Percentiles rank a stretch among this genome's conserved stretches.
These are phyloP conservation scores for Thyridium curvatum DNA, from an alignment of 2,329 filamentous ascomycete species.

Conservation along the genomic window DNA sequence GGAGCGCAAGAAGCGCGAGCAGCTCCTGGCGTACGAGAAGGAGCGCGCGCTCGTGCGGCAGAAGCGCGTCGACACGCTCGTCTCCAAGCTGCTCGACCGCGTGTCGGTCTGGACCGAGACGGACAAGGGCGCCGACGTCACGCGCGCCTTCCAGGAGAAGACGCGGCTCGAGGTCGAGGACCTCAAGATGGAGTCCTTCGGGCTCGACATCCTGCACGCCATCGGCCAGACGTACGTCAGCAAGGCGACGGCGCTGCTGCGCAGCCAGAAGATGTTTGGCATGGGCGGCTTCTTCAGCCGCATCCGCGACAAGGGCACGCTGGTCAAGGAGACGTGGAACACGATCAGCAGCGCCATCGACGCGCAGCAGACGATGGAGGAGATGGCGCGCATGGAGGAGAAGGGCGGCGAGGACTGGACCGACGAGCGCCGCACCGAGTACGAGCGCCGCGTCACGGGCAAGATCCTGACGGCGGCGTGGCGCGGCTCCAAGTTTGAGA, in stretches of 20 bases:
- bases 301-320: constrained; percentile 91
- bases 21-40: constrained; percentile 79
- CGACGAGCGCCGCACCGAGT: constrained; percentile 92
- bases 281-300: constrained; percentile 92
- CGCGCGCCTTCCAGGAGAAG: constrained; percentile 86
- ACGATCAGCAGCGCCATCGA: constrained; percentile 95
- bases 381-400: constrained; percentile 96
- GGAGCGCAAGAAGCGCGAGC: constrained; percentile 89
- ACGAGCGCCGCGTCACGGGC: constrained; percentile 90
- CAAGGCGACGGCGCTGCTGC: constrained; percentile 82
- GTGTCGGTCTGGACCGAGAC: constrained; percentile 96
- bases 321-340: constrained; percentile 98
- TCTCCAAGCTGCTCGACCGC: constrained; percentile 80
- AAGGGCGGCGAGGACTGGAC: constrained; percentile 96
- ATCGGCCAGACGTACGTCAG: constrained; percentile 86
- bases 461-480: constrained; percentile 97
- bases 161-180: constrained; percentile 93
- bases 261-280: constrained; percentile 94
- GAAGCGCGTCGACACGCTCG: constrained; percentile 76
- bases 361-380: constrained; percentile 96
- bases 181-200: constrained; percentile 98
- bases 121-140: constrained; percentile 81
- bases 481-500: constrained; percentile 95
- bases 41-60: constrained; percentile 80
- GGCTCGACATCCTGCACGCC: constrained; percentile 90